Conservation (phyloP, 257 asterid species). For the Ligustrum vulgare region DNA sequence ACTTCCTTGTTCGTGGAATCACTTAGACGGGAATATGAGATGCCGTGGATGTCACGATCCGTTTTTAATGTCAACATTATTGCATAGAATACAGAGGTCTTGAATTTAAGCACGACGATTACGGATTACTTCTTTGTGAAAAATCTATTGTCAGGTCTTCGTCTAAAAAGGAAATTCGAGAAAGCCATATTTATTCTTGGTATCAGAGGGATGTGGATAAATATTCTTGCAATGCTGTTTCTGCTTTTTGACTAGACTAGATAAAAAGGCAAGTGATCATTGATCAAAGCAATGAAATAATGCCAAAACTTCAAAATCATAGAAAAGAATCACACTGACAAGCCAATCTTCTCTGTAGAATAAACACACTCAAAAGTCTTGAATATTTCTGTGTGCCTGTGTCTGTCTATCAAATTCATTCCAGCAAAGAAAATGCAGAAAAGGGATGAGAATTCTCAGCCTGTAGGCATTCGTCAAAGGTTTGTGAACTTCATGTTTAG, state of each 20-base stretch:
- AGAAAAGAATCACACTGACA: conserved; percentile 36
- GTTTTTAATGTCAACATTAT: no score
- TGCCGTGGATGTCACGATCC: no score
- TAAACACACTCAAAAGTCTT: conserved; percentile 3
- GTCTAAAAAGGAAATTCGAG: conserved; percentile 11
- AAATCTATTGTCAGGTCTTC: background rate
- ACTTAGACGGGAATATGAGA: no score
- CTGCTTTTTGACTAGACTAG: conserved; percentile 36
- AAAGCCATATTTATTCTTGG: conserved; percentile 17
- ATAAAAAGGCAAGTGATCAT: conserved; percentile 5
- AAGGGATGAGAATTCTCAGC: conserved; percentile 25
- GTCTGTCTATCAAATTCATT: conserved; percentile 13
- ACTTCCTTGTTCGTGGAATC: no score
- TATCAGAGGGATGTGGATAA: background rate
- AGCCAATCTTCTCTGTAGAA: conserved; percentile 7
- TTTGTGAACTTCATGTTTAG: conserved; percentile 39
- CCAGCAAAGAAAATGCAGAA: conserved; percentile 15
- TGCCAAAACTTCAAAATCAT: conserved; percentile 12
- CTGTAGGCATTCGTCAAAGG: conserved; percentile 38
- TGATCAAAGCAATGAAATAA: conserved; percentile 9
- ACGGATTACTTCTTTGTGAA: background rate
- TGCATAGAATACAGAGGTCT: background rate
- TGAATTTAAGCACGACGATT: background rate
- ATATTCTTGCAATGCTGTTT: conserved; percentile 29
- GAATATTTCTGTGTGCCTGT: background rate